phyloP scores from a whole-genome alignment of 441 rosid species.

The Pelargonium cotyledonis region DNA sequence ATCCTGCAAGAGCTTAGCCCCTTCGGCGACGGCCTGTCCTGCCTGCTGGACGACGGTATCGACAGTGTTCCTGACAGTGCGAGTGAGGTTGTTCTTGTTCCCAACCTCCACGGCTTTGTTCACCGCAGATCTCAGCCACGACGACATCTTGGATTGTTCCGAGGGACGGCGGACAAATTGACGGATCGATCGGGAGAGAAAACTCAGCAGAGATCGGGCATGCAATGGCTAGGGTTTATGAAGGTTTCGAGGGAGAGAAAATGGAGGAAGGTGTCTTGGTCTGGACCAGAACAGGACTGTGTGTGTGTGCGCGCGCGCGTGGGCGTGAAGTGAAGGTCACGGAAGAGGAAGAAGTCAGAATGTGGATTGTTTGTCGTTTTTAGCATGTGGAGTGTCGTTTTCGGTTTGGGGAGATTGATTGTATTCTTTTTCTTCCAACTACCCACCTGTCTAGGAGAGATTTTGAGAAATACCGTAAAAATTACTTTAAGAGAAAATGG shows the following conservation, averaged over 20 bases:
- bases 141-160: conserved; percentile 24
- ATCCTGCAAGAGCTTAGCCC: conserved; percentile 91
- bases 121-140: conserved; percentile 89
- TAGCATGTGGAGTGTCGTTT: too few species aligned
- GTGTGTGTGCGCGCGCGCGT: background rate
- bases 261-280: conserved; percentile 1
- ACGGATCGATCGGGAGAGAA: background rate
- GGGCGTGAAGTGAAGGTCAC: too few species aligned
- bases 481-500: too few species aligned
- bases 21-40: conserved; percentile 91
- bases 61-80: conserved; percentile 76
- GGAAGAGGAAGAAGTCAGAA: too few species aligned
- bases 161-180: background rate
- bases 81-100: conserved; percentile 84
- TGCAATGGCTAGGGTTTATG: background rate
- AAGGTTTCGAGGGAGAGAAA: background rate
- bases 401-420: too few species aligned
- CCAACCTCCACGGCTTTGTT: conserved; percentile 94
- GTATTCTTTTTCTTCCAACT: too few species aligned
- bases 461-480: too few species aligned
- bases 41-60: conserved; percentile 95
- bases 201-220: background rate
- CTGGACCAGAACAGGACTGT: background rate
- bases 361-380: too few species aligned
- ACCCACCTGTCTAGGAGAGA: too few species aligned